These are phyloP conservation scores for Neurospora sp. DNA, from an alignment of 495 filamentous ascomycete species.

Conservation along the genomic window DNA sequence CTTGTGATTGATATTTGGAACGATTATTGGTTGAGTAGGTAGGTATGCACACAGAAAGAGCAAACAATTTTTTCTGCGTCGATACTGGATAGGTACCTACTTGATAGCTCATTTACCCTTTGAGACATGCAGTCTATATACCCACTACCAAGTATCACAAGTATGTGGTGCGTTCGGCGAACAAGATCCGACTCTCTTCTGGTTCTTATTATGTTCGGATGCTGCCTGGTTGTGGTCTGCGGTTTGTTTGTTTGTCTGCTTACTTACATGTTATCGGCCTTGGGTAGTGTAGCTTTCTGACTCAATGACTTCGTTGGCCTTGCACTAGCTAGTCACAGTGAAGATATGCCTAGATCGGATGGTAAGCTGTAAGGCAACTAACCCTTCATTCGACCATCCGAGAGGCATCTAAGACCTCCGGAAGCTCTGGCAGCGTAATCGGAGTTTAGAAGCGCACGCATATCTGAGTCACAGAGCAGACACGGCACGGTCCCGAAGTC, in stretches of 20 bases:
- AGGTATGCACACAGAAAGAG: not conserved
- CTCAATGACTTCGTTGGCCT: not conserved
- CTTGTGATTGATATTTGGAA: not conserved
- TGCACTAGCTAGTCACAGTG: not conserved
- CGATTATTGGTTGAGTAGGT: not conserved
- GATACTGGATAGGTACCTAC: not conserved
- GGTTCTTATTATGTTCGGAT: not conserved
- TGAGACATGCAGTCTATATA: not conserved
- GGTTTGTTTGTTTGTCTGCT: not conserved
- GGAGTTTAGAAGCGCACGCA: not conserved
- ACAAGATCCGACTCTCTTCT: not conserved
- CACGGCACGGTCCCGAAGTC: not conserved
- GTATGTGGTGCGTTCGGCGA: not conserved
- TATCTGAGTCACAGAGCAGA: not conserved
- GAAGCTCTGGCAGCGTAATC: not conserved
- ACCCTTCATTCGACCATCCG: not conserved
- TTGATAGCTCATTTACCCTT: not conserved
- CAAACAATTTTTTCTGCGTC: not conserved
- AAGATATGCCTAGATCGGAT: not conserved
- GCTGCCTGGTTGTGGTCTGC: not conserved
- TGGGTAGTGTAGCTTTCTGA: not conserved
- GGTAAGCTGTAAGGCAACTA: not conserved
- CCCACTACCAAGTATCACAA: not conserved
- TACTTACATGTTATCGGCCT: not conserved
- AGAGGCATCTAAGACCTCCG: not conserved